Evolutionary conservation across 345 rosid species (phyloP).

Genomic region (Salix arbutifolia): DNA sequence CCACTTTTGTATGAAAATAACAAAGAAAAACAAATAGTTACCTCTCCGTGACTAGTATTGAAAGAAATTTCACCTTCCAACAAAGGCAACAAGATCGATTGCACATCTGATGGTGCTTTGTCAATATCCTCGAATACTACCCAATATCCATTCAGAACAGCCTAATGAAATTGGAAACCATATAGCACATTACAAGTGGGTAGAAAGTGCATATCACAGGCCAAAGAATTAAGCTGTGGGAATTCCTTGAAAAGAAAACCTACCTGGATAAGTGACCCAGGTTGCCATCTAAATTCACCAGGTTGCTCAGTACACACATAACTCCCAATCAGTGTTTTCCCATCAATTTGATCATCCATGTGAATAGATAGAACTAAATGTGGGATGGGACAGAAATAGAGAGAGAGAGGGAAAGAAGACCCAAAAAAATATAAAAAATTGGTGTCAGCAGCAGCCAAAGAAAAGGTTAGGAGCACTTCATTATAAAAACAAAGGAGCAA

Average conservation of each 20-base stretch:
- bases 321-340: conserved; percentile 83
- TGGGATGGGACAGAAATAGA: too few relatives aligned
- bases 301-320: conserved; percentile 93
- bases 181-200: not conserved
- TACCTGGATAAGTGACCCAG: conserved; percentile 94
- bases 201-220: not conserved
- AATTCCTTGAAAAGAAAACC: conserved; percentile 17
- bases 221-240: conserved; percentile 9
- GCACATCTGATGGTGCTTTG: conserved; percentile 87
- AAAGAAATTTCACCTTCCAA: conserved; percentile 74
- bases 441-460: not conserved
- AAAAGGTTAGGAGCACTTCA: not conserved
- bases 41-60: conserved; percentile 76
- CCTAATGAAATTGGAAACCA: conserved; percentile 39
- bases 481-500: too few relatives aligned
- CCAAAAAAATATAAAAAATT: not conserved
- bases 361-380: conserved; percentile 62
- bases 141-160: conserved; percentile 79
- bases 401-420: not conserved
- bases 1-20: not conserved
- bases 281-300: conserved; percentile 98
- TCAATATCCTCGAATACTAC: conserved; percentile 94
- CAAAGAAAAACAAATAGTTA: conserved; percentile 14
- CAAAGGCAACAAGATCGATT: conserved; percentile 70
- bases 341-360: conserved; percentile 99